Conservation (phyloP, 106 monocot genomes). For the Xerophyta viscosa region DNA sequence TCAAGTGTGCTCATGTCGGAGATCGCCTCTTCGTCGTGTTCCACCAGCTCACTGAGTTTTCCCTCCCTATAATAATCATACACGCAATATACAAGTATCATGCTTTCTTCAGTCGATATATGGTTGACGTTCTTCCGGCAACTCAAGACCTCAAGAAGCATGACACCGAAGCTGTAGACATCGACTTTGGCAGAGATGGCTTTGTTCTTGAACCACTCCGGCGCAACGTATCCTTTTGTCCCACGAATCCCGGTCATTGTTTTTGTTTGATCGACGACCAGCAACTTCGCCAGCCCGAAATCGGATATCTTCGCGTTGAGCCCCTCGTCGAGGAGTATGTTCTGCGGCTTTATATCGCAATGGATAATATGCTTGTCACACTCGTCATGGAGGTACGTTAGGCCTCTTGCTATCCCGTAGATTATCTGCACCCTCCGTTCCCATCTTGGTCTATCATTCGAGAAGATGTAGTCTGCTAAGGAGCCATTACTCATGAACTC, state of each 20-base stretch:
- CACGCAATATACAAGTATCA: conserved; percentile 11
- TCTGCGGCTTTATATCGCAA: conserved; percentile 45
- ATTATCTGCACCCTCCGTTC: conserved; percentile 21
- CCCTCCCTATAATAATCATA: conserved; percentile 14
- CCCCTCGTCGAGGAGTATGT: conserved; percentile 26
- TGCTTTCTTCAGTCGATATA: background rate
- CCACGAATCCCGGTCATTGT: conserved; percentile 25
- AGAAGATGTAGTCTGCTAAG: conserved; percentile 14
- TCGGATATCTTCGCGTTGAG: conserved; percentile 19
- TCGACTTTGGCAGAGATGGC: conserved; percentile 33
- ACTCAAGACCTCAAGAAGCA: conserved; percentile 30
- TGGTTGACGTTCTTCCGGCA: conserved; percentile 21
- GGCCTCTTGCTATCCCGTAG: conserved; percentile 19
- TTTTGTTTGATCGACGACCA: conserved; percentile 3
- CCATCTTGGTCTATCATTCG: conserved; percentile 14
- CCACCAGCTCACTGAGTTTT: conserved; percentile 5
- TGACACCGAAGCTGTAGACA: conserved; percentile 48
- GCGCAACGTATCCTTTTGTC: conserved; percentile 33
- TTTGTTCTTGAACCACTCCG: conserved; percentile 27
- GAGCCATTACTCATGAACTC: conserved; percentile 36
- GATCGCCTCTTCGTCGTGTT: conserved; percentile 15
- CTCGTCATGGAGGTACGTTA: conserved; percentile 34
- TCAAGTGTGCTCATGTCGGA: background rate
- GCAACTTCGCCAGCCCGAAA: conserved; percentile 34
- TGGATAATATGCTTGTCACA: conserved; percentile 26